Evolutionary conservation across 352 stramenopile genomes (phyloP).

Genomic region (Pythium dissotocum): DNA sequence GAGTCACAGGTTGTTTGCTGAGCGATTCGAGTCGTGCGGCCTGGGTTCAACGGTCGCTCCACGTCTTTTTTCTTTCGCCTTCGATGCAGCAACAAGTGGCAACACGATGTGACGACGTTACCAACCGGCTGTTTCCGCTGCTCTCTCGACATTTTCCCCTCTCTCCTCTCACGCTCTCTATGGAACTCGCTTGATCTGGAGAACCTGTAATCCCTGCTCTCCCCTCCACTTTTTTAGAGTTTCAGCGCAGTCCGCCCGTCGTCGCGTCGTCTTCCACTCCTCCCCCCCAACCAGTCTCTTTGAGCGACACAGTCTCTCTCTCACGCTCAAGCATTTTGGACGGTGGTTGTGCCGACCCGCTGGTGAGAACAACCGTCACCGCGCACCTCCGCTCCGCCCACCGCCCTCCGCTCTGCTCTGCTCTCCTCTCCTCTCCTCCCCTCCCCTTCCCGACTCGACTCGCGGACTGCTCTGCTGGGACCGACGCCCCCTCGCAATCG

Average conservation of each 20-base stretch:
- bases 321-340: slow-evolving; percentile 28
- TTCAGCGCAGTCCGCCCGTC: slow-evolving; percentile 31
- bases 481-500: slow-evolving; percentile 19
- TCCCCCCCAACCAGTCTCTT: slow-evolving; percentile 20
- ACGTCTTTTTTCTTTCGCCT: slow-evolving; percentile 27
- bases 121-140: slow-evolving; percentile 28
- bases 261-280: slow-evolving; percentile 27
- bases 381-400: slow-evolving; percentile 4
- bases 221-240: slow-evolving; percentile 17
- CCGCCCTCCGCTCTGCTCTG: not conserved
- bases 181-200: not conserved
- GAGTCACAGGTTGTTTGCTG: not conserved
- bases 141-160: slow-evolving; percentile 14
- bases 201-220: slow-evolving; percentile 4
- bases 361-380: slow-evolving; percentile 8
- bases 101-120: slow-evolving; percentile 23
- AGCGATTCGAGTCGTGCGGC: too few species aligned
- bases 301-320: slow-evolving; percentile 4
- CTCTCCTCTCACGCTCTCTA: slow-evolving; percentile 20
- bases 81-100: slow-evolving; percentile 22
- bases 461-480: slow-evolving; percentile 13
- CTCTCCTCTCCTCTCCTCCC: not conserved
- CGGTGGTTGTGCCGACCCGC: slow-evolving; percentile 22
- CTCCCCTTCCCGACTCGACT: slow-evolving; percentile 16
- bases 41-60: not conserved